Evolutionary conservation across 495 filamentous ascomycete species (phyloP).

Genomic region (Talaromyces wortmannii): DNA sequence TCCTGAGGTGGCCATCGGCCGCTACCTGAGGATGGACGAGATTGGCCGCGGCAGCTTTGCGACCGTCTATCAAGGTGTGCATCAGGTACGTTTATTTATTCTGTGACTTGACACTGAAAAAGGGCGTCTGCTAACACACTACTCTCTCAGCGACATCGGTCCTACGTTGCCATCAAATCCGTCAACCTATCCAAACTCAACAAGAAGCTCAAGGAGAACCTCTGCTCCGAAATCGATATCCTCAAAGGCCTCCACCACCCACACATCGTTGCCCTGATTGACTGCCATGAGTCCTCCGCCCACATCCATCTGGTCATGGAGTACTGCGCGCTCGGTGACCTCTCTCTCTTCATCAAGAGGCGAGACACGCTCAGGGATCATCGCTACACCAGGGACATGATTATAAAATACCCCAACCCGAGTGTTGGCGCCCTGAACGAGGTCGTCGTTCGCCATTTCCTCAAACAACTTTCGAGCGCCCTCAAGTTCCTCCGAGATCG

Average conservation of each 20-base stretch:
- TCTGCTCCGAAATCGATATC: constrained; percentile 90
- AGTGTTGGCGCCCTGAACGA: constrained; percentile 80
- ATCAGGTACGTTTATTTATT: constrained; percentile 56
- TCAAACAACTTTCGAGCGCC: constrained; percentile 92
- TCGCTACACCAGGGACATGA: constrained; percentile 74
- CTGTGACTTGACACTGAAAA: not conserved
- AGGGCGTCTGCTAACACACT: not conserved
- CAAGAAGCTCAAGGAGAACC: constrained; percentile 92
- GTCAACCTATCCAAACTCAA: constrained; percentile 85
- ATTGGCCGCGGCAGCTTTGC: constrained; percentile 96
- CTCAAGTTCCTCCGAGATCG: constrained; percentile 77
- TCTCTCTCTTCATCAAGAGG: constrained; percentile 93
- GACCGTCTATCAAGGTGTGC: constrained; percentile 79
- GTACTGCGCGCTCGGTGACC: constrained; percentile 89
- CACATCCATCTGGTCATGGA: constrained; percentile 99
- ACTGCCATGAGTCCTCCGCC: constrained; percentile 76
- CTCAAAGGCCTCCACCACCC: constrained; percentile 88
- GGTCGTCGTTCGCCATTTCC: constrained; percentile 88
- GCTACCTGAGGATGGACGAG: constrained; percentile 70
- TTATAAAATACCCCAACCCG: constrained; percentile 82
- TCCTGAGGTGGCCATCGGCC: constrained; percentile 63
- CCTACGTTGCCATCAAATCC: constrained; percentile 90
- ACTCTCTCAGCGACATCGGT: constrained; percentile 43
- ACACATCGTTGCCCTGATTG: constrained; percentile 92
- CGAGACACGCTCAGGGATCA: constrained; percentile 70